A percentile compares a stretch with the other conserved stretches of the same genome.
Evolutionary conservation across 1,139 yeast genomes (phyloP).

Genomic region (Diutina catenulata): DNA sequence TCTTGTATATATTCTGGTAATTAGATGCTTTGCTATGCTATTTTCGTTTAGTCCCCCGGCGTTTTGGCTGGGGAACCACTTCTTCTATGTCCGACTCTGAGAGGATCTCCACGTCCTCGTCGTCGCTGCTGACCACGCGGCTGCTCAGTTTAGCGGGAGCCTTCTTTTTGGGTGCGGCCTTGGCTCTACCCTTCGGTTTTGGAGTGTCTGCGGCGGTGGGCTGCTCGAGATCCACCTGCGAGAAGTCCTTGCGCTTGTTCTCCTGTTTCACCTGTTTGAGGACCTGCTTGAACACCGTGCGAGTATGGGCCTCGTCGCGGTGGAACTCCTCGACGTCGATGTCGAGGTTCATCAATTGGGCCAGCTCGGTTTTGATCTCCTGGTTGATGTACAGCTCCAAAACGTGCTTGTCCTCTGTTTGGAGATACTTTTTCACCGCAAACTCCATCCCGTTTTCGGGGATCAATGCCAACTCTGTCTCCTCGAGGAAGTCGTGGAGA

Average conservation of each 20-base stretch:
- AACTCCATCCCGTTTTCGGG: slow-evolving; percentile 68
- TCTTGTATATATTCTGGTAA: too few relatives aligned
- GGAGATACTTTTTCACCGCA: slow-evolving; percentile 62
- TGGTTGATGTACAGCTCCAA: slow-evolving; percentile 57
- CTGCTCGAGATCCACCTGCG: background rate
- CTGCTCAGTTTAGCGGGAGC: background rate
- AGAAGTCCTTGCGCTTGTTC: background rate
- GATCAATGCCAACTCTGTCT: slow-evolving; percentile 55
- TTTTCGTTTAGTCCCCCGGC: too few relatives aligned
- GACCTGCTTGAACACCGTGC: slow-evolving; percentile 1
- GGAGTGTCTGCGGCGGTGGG: background rate
- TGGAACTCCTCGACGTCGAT: slow-evolving; percentile 1
- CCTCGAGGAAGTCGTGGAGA: slow-evolving; percentile 32
- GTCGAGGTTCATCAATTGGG: background rate
- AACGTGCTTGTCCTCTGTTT: slow-evolving; percentile 71
- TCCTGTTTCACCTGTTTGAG: background rate
- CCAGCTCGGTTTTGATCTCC: slow-evolving; percentile 41
- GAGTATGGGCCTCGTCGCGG: background rate
- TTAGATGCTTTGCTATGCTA: too few relatives aligned
- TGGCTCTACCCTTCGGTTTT: background rate
- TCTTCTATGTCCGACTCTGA: too few relatives aligned
- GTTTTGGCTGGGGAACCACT: too few relatives aligned
- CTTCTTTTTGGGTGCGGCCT: background rate
- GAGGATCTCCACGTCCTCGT: too few relatives aligned
- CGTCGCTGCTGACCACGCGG: too few relatives aligned